Conservation (phyloP, 768 basidiomycete species). For the Lactifluus rugatus region DNA sequence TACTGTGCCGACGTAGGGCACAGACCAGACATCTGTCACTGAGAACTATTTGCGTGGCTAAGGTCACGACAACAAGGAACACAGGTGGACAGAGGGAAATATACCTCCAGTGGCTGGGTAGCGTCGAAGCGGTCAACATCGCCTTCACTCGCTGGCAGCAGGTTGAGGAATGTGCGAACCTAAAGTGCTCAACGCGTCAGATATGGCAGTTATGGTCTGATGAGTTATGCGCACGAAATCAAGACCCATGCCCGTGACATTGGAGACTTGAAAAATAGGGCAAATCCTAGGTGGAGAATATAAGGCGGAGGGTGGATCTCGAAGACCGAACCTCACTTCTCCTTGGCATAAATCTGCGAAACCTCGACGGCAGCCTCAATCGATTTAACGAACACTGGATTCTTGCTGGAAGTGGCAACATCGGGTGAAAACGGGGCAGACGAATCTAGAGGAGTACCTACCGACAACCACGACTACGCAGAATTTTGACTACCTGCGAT, state of each 20-base stretch:
- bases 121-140: conserved; percentile 73
- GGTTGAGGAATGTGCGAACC: conserved; percentile 85
- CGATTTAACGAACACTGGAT: conserved; percentile 76
- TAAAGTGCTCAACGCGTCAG: conserved; percentile 22
- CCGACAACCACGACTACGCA: conserved; percentile 91
- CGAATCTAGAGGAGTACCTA: conserved; percentile 25
- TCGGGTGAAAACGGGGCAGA: not conserved
- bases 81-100: not conserved
- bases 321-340: conserved; percentile 38
- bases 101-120: conserved; percentile 73
- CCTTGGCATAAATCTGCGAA: conserved; percentile 61
- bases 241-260: conserved; percentile 90
- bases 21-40: conserved; percentile 81
- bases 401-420: conserved; percentile 44
- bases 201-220: not conserved
- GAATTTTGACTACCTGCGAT: conserved; percentile 86
- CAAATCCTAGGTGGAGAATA: conserved; percentile 47
- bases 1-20: conserved; percentile 78
- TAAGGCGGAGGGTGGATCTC: not conserved
- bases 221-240: conserved; percentile 44
- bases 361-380: conserved; percentile 73
- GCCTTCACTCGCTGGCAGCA: conserved; percentile 78
- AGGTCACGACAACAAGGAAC: conserved; percentile 3
- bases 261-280: conserved; percentile 87
- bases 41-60: conserved; percentile 45